A percentile compares a stretch with the other conserved stretches of the same genome.
Conservation (phyloP, 2,329 filamentous ascomycete species). For the Fusarium piperis region DNA sequence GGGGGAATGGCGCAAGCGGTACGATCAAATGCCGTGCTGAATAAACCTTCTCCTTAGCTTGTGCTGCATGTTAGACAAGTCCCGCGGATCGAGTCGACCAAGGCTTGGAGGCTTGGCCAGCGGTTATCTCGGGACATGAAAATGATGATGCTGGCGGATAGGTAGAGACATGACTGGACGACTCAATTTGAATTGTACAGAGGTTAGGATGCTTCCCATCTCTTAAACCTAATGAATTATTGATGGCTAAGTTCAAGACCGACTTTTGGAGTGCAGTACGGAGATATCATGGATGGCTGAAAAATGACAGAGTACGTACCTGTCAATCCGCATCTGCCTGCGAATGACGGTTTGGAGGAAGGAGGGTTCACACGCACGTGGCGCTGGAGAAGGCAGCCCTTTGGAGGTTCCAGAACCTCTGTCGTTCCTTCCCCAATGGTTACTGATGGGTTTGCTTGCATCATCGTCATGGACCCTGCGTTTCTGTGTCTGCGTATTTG, state of each 20-base stretch:
- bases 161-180: neutral
- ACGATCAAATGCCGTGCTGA: conserved; percentile 36
- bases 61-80: conserved; percentile 2
- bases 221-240: neutral
- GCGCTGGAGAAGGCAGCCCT: neutral
- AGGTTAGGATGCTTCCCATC: neutral
- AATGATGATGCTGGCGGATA: neutral
- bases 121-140: neutral
- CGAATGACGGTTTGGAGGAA: neutral
- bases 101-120: neutral
- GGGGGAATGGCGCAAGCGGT: conserved; percentile 36
- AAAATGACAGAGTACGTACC: neutral
- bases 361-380: conserved; percentile 14
- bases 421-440: conserved; percentile 3
- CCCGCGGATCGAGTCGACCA: conserved; percentile 8
- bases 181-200: neutral
- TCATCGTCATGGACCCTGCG: conserved; percentile 1
- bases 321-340: neutral
- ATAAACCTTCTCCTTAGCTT: conserved; percentile 20
- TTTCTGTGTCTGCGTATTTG: conserved; percentile 14
- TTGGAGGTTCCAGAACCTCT: neutral
- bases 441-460: conserved; percentile 9
- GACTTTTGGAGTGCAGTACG: neutral
- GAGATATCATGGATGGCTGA: neutral
- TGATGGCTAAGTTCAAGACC: neutral